Conservation (phyloP, 2,329 filamentous ascomycete species). For the Trichoderma breve region DNA sequence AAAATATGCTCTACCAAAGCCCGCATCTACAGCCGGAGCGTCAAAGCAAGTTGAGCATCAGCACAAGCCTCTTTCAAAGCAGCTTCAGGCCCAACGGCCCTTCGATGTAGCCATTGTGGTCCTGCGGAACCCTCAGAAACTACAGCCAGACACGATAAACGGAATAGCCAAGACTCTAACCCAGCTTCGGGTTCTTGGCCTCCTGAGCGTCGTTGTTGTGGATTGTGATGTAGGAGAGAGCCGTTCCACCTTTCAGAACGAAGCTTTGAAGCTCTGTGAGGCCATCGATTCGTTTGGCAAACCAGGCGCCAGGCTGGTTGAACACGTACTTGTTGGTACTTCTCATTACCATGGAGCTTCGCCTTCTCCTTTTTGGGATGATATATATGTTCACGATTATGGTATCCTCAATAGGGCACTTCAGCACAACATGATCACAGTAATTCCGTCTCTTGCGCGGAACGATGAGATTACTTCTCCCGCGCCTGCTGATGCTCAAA, state of each 20-base stretch:
- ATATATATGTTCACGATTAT: slow-evolving; percentile 33
- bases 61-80: slow-evolving; percentile 18
- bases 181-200: slow-evolving; percentile 77
- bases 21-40: slow-evolving; percentile 27
- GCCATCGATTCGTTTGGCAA: slow-evolving; percentile 70
- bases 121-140: slow-evolving; percentile 68
- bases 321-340: slow-evolving; percentile 37
- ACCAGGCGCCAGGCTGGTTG: slow-evolving; percentile 66
- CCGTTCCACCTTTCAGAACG: slow-evolving; percentile 49
- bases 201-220: slow-evolving; percentile 78
- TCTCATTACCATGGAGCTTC: background rate
- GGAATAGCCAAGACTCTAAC: slow-evolving; percentile 81
- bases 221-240: slow-evolving; percentile 58
- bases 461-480: slow-evolving; percentile 41
- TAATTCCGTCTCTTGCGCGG: slow-evolving; percentile 43
- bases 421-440: slow-evolving; percentile 35
- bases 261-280: slow-evolving; percentile 70
- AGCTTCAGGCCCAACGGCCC: slow-evolving; percentile 28
- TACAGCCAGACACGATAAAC: slow-evolving; percentile 65
- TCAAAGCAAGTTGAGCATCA: slow-evolving; percentile 39
- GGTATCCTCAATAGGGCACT: slow-evolving; percentile 35
- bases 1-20: slow-evolving; percentile 56
- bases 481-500: slow-evolving; percentile 46
- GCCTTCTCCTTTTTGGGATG: slow-evolving; percentile 27
- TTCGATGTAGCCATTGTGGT: slow-evolving; percentile 79